These are phyloP conservation scores for Apiospora pterosperma DNA, from an alignment of 2,329 filamentous ascomycete species.

Conservation along the genomic window DNA sequence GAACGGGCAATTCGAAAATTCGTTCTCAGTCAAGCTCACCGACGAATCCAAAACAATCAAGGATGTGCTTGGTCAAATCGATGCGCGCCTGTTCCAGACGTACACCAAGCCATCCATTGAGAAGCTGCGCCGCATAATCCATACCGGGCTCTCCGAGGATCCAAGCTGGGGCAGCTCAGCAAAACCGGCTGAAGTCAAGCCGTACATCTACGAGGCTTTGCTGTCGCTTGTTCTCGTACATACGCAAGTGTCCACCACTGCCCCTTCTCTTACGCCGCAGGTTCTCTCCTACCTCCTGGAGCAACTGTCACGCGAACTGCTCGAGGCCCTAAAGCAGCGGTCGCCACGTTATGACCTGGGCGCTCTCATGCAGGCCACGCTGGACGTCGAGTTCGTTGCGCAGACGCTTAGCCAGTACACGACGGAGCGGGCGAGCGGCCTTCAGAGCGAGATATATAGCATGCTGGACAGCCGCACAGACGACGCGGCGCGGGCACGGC, in stretches of 20 bases:
- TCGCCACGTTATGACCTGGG: conserved; percentile 69
- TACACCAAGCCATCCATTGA: conserved; percentile 80
- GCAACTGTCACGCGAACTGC: conserved; percentile 73
- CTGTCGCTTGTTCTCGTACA: conserved; percentile 87
- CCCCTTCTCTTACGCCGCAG: conserved; percentile 70
- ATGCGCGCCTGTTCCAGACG: conserved; percentile 84
- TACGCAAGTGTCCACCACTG: conserved; percentile 80
- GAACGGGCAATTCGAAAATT: conserved; percentile 88
- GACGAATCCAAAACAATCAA: conserved; percentile 91
- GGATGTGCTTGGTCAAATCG: conserved; percentile 87
- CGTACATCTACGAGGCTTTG: conserved; percentile 87
- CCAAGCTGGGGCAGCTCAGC: conserved; percentile 65
- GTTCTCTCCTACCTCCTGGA: conserved; percentile 87
- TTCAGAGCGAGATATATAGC: conserved; percentile 88
- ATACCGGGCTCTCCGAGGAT: conserved; percentile 62
- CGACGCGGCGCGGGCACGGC: conserved; percentile 71
- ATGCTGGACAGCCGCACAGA: conserved; percentile 87
- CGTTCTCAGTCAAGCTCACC: conserved; percentile 90
- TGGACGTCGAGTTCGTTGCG: conserved; percentile 95
- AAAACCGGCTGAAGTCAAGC: conserved; percentile 71
- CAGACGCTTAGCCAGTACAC: conserved; percentile 91
- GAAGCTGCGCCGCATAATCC: conserved; percentile 66
- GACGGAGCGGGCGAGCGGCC: conserved; percentile 73
- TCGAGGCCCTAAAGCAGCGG: conserved; percentile 68
- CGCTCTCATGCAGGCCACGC: conserved; percentile 91